Percentiles rank a stretch among this genome's conserved stretches.
Evolutionary conservation across 1,284 basidiomycete genomes (phyloP).

Genomic region (Ganoderma boninense): DNA sequence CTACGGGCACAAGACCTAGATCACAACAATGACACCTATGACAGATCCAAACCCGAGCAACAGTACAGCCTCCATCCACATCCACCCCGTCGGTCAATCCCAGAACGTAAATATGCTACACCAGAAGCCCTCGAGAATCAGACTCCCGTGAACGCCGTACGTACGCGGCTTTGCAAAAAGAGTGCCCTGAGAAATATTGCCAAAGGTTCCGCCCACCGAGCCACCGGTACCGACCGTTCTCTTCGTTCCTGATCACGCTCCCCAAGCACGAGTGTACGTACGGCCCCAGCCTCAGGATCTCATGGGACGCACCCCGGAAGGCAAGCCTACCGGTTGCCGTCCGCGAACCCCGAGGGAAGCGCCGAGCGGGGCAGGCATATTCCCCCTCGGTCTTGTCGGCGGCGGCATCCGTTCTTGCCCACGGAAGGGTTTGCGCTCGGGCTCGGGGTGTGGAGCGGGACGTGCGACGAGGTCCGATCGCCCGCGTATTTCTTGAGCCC

Average conservation of each 20-base stretch:
- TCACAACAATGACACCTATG: constrained; percentile 13
- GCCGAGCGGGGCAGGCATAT: constrained; percentile 26
- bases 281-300: constrained; percentile 1
- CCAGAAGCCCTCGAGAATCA: not conserved
- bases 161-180: not conserved
- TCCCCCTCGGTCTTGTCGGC: constrained; percentile 23
- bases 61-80: constrained; percentile 11
- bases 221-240: constrained; percentile 12
- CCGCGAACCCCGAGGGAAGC: constrained; percentile 31
- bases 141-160: not conserved
- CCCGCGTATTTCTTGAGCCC: constrained; percentile 1
- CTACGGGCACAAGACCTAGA: constrained; percentile 23
- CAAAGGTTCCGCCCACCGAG: constrained; percentile 6
- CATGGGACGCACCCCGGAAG: constrained; percentile 33
- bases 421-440: constrained; percentile 1
- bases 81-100: not conserved
- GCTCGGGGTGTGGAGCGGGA: not conserved
- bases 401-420: constrained; percentile 16
- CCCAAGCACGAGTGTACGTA: not conserved
- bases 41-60: constrained; percentile 1
- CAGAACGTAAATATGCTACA: not conserved
- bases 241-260: not conserved
- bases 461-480: constrained; percentile 4
- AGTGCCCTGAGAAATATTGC: not conserved
- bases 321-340: constrained; percentile 37